Evolutionary conservation across 129 eudicot species (phyloP).

Genomic region (Tagetes erecta): DNA sequence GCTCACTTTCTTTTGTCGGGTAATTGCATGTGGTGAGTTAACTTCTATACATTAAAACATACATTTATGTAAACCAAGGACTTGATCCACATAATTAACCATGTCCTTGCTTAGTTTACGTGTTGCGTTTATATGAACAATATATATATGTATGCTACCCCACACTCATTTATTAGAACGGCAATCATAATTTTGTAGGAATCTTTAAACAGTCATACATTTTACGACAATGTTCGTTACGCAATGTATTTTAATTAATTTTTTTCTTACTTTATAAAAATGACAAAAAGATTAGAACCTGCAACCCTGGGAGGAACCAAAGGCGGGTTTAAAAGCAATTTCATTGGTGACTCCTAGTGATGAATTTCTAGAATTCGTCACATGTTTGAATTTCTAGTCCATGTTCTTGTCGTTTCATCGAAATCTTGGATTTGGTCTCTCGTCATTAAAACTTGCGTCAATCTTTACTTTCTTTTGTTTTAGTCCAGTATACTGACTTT

Average conservation of each 20-base stretch:
- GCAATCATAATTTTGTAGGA: neutral
- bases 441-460: too few species aligned
- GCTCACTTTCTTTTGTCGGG: neutral
- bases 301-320: neutral
- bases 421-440: too few species aligned
- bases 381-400: too few species aligned
- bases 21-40: slow-evolving; percentile 37
- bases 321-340: too few species aligned
- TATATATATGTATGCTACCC: slow-evolving; percentile 2
- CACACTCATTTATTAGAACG: slow-evolving; percentile 4
- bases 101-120: slow-evolving; percentile 16
- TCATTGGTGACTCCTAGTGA: too few species aligned
- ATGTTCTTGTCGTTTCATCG: too few species aligned
- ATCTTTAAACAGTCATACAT: neutral
- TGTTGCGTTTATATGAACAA: slow-evolving; percentile 14
- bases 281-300: neutral
- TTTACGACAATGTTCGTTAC: neutral
- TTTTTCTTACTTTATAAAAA: too few species aligned
- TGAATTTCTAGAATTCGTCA: too few species aligned
- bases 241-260: neutral
- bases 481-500: too few species aligned
- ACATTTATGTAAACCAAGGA: slow-evolving; percentile 29
- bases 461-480: too few species aligned
- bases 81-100: slow-evolving; percentile 25
- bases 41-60: slow-evolving; percentile 13